Conservation (phyloP, 768 basidiomycete genomes). For the Suillus weaverae region DNA sequence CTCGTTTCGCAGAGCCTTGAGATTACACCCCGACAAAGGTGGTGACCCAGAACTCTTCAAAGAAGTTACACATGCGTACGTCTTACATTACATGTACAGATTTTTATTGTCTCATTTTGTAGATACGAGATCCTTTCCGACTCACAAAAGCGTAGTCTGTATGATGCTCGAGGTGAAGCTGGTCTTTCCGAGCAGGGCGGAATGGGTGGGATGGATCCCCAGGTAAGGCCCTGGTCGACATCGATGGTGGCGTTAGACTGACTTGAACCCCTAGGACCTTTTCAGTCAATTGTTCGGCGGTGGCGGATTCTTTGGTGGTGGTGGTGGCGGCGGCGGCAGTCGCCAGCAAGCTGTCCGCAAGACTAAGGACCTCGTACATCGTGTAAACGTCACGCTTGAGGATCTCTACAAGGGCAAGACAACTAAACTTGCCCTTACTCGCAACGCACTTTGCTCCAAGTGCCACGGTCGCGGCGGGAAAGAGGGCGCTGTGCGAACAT, state of each 20-base stretch:
- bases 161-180: constrained; percentile 92
- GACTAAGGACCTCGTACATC: constrained; percentile 98
- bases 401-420: constrained; percentile 99
- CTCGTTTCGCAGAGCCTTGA: constrained; percentile 59
- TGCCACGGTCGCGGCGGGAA: constrained; percentile 98
- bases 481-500: constrained; percentile 88
- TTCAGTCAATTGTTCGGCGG: constrained; percentile 97
- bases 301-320: constrained; percentile 69
- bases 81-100: constrained; percentile 21
- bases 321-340: constrained; percentile 49
- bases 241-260: neutral
- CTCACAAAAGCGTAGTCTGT: constrained; percentile 73
- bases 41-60: constrained; percentile 98
- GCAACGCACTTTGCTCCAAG: constrained; percentile 89
- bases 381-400: constrained; percentile 94
- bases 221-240: constrained; percentile 48
- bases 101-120: constrained; percentile 10
- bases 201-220: constrained; percentile 96
- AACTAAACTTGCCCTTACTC: constrained; percentile 94
- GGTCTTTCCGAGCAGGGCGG: constrained; percentile 84
- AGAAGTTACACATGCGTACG: constrained; percentile 93
- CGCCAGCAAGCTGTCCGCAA: constrained; percentile 76
- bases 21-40: constrained; percentile 90
- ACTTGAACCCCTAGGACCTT: constrained; percentile 61
- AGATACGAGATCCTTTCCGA: constrained; percentile 96